Conservation (phyloP, 345 rosid species). For the Tarenaya hassleriana region DNA sequence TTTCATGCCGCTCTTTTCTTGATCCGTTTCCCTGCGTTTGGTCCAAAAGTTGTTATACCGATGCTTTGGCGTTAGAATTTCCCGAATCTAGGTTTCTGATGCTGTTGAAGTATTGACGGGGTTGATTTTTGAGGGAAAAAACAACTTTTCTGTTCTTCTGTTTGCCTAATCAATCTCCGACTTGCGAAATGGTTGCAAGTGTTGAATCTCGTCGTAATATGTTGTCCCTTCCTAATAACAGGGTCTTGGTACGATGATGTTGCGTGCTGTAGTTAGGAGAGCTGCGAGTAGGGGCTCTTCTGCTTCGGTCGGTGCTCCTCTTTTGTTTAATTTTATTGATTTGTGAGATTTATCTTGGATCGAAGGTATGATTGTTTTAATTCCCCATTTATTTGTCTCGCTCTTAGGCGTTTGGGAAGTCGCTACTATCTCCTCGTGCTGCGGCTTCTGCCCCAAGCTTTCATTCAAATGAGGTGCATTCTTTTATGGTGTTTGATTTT, state of each 20-base stretch:
- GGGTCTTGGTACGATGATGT: constrained; percentile 36
- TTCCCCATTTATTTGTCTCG: constrained; percentile 6
- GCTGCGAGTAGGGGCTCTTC: constrained; percentile 39
- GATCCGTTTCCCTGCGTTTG: not conserved
- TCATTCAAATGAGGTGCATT: constrained; percentile 39
- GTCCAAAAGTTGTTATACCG: constrained; percentile 10
- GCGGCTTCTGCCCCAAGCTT: constrained; percentile 35
- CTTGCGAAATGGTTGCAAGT: not conserved
- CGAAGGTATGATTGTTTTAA: not conserved
- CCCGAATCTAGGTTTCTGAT: constrained; percentile 11
- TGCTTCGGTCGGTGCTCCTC: constrained; percentile 32
- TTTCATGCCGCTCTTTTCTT: not conserved
- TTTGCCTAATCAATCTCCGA: too few species aligned
- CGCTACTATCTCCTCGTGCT: constrained; percentile 33
- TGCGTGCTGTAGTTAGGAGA: constrained; percentile 38
- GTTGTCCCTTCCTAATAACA: not conserved
- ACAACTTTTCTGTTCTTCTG: too few species aligned
- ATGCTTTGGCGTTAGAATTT: not conserved
- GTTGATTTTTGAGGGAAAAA: not conserved
- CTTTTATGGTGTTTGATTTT: too few species aligned
- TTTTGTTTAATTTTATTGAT: not conserved
- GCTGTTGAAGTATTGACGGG: not conserved
- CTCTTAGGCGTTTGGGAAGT: constrained; percentile 40
- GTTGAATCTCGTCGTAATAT: constrained; percentile 21
- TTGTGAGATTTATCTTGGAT: not conserved